A percentile compares a stretch with the other conserved stretches of the same genome.
Conservation (phyloP, 176 grass and related monocot genomes). For the Canna indica region DNA sequence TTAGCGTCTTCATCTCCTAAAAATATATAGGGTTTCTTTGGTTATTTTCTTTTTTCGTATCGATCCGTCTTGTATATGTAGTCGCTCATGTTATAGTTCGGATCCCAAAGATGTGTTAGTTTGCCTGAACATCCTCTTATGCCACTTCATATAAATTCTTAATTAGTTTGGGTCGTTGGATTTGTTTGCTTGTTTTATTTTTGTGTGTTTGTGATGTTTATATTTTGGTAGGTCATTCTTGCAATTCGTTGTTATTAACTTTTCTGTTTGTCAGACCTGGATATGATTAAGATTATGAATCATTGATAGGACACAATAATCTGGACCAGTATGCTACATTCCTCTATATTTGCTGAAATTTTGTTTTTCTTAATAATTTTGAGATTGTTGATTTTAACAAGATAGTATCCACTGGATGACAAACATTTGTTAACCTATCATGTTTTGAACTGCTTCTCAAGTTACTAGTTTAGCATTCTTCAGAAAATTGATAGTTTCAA, state of each 20-base stretch:
- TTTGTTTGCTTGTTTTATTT: not conserved
- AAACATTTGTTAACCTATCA: no score
- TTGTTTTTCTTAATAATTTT: no score
- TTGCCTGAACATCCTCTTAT: not conserved
- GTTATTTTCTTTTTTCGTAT: not conserved
- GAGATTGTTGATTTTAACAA: not conserved
- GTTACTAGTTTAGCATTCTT: no score
- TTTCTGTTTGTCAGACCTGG: no score
- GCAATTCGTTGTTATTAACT: not conserved
- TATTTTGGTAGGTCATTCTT: not conserved
- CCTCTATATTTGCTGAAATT: no score
- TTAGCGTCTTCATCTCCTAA: not conserved
- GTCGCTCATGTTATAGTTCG: no score
- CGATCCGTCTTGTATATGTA: no score
- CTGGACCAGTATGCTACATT: no score
- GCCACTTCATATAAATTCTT: not conserved
- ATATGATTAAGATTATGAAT: not conserved
- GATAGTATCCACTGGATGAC: not conserved
- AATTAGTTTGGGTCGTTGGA: not conserved
- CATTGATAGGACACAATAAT: no score
- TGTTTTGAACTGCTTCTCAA: no score
- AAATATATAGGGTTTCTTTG: not conserved
- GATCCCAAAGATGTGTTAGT: not conserved
- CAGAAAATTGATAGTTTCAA: no score
- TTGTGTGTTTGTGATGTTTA: not conserved